Conservation (phyloP, 2,329 filamentous ascomycete genomes). For the Domatiomyces globalis region DNA sequence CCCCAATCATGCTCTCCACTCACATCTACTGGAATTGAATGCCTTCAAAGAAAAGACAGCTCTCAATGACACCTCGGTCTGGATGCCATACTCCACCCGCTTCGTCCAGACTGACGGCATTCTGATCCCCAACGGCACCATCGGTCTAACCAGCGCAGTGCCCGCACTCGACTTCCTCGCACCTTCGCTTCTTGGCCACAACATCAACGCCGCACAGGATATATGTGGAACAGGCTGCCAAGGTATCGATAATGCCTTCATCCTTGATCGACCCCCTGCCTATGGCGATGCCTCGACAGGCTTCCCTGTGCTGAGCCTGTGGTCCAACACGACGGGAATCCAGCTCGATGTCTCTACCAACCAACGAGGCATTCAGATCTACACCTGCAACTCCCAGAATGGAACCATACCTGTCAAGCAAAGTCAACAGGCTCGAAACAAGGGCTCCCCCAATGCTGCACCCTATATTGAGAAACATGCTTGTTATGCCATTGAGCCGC, state of each 20-base stretch:
- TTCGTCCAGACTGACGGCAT: constrained; percentile 42
- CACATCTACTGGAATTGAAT: no score
- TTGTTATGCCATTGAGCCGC: constrained; percentile 78
- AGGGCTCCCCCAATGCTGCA: constrained; percentile 39
- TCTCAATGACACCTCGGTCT: constrained; percentile 30
- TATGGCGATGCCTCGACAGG: constrained; percentile 19
- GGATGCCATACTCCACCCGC: constrained; percentile 33
- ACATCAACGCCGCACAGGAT: constrained; percentile 47
- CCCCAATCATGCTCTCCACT: no score
- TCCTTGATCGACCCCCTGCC: constrained; percentile 29
- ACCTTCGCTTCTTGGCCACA: constrained; percentile 64
- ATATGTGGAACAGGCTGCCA: constrained; percentile 73
- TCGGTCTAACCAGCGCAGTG: constrained; percentile 64
- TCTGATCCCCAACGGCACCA: constrained; percentile 60
- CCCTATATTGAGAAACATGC: constrained; percentile 50
- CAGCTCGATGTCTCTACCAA: constrained; percentile 67
- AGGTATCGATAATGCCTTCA: constrained; percentile 57
- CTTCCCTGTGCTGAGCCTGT: constrained; percentile 44
- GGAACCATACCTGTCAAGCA: constrained; percentile 38
- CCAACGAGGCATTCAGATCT: constrained; percentile 79
- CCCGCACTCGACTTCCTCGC: constrained; percentile 48
- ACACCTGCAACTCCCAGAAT: constrained; percentile 66
- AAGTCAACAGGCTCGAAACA: constrained; percentile 36
- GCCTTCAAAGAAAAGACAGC: no score
- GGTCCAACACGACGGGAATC: constrained; percentile 61